These are phyloP conservation scores for Monosporascus sp. DNA, from an alignment of 2,329 filamentous ascomycete species.

Conservation along the genomic window DNA sequence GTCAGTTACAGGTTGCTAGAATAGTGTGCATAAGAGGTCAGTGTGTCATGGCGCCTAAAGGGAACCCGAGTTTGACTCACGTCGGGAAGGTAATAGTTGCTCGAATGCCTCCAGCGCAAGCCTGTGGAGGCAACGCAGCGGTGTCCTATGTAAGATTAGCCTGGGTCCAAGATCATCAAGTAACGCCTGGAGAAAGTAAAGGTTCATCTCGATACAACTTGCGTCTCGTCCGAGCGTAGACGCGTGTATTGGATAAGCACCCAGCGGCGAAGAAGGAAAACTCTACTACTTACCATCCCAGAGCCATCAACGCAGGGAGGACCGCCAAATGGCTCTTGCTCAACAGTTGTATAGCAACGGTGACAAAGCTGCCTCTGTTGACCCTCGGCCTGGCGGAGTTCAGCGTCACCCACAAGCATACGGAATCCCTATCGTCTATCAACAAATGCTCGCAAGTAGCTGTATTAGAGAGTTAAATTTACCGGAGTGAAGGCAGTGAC, in stretches of 20 bases:
- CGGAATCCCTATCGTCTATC: constrained; percentile 14
- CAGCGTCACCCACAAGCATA: constrained; percentile 19
- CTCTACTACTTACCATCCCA: constrained; percentile 6
- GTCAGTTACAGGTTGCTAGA: background rate
- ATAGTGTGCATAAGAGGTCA: too few species aligned
- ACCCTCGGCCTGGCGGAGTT: constrained; percentile 8
- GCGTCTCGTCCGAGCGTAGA: too few species aligned
- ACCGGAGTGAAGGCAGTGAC: constrained; percentile 20
- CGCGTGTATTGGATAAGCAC: background rate
- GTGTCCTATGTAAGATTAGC: constrained; percentile 3
- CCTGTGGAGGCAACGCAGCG: constrained; percentile 10
- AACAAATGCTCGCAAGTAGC: background rate
- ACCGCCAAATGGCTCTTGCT: constrained; percentile 17
- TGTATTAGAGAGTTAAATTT: background rate
- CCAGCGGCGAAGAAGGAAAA: too few species aligned
- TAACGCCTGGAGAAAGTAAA: too few species aligned
- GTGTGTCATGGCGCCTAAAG: background rate
- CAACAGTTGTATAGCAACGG: constrained; percentile 17
- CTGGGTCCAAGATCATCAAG: too few species aligned
- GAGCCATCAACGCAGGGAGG: constrained; percentile 15
- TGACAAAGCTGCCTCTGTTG: constrained; percentile 18
- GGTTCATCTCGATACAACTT: too few species aligned
- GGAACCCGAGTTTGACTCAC: constrained; percentile 1
- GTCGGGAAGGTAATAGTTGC: constrained; percentile 18
- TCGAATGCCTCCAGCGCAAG: constrained; percentile 14